Base-by-base conservation (phyloP, 495 filamentous ascomycete species). In the Penicillium manginii region DNA sequence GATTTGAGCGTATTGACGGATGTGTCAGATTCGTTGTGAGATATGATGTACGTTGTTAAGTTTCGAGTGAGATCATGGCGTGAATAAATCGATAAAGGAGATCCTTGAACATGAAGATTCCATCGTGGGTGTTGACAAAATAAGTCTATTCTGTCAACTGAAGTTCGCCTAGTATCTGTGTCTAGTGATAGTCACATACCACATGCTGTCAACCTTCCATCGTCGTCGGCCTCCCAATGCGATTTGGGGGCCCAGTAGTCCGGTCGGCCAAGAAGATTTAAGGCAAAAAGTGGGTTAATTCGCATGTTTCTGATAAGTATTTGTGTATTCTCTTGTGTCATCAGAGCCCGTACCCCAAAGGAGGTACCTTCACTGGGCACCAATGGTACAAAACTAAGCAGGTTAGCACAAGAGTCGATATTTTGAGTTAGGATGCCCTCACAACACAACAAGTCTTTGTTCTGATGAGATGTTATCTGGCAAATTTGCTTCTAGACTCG, bases 71-170 rank as follows among this genome's bases (percentile, higher is more conserved):
- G 19, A 50, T 60, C 58, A 47, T 60, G 48, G 3, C 52, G 52
- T 46, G 55, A 47, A 47, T 60, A 60, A 3, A 60, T 52, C 18
- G 58, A 60, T 14, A 55, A 15, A 9, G 58, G 58, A 33, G 58
- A 43, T 46, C 53, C 53, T 48, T 60, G 52, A 15, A 55, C 46
- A 11, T 60, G 58, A 2, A 60, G 47, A 26, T 60, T 60, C 58
- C 58, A 60, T 7, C 58, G 52, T 39, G 58, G 58, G 26, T 60
- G 58, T 48, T 60, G 58, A 26, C 58, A 60, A 19, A 60, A 60
- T 14, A 60, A 48, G 18, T 60, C 58, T 55, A 3, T 37, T 37
- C 4, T 12, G 2, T 37, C 15, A 37, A n/a, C 15, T n/a, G 12
- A n/a, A 37, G 0, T 37, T 37, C 11, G 35, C 14, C 35, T 11